Base-by-base conservation (phyloP, 495 filamentous ascomycete species). In the Parmelia sp. region DNA sequence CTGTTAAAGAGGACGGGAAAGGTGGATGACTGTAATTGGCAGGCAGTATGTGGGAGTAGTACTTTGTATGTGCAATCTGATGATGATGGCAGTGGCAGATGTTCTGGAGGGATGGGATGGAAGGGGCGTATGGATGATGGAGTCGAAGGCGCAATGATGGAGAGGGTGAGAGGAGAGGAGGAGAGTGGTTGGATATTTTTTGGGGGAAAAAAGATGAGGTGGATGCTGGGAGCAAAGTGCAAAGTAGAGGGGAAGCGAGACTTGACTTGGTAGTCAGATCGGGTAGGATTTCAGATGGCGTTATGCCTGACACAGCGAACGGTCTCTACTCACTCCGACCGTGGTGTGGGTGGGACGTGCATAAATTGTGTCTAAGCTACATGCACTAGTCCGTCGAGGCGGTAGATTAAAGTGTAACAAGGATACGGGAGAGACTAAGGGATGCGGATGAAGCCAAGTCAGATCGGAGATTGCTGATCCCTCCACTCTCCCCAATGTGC, bases 401-500 rank as follows among this genome's bases (percentile, higher is more conserved):
- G n/a, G 51, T 45, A 57, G 61, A 55, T 61, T 57, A 29, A 21
- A 63, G 39, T 47, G n/a, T 35, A 63, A 47, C 61, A 63, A 53
- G 61, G 61, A 45, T 55, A 12, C 0, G 51, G 29, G 29, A 12
- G 17, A 25, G 29, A 17, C 5, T 21, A 33, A 39, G 3, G 33
- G 9, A 40, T 1, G 57, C 57, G 35, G 39, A 42, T 29, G 27
- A 42, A 40, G 21, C 35, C 15, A 40, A 59, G 57, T 59, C 55
- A 64, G 62, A 64, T 64, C 56, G 62, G 62, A 64, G 62, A 64
- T 64, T 64, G 62, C 62, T 64, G 62, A 59, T 64, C 62, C 62
- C 25, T 45, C 53, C 51, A 39, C 15, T 23, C 31, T n/a, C 9
- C 12, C 12, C 21, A 58, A 11, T 27, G n/a, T n/a, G n/a, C 33